Evolutionary conservation across 73 alveolate genomes (phyloP).

Genomic region (Uronychia setigera): DNA sequence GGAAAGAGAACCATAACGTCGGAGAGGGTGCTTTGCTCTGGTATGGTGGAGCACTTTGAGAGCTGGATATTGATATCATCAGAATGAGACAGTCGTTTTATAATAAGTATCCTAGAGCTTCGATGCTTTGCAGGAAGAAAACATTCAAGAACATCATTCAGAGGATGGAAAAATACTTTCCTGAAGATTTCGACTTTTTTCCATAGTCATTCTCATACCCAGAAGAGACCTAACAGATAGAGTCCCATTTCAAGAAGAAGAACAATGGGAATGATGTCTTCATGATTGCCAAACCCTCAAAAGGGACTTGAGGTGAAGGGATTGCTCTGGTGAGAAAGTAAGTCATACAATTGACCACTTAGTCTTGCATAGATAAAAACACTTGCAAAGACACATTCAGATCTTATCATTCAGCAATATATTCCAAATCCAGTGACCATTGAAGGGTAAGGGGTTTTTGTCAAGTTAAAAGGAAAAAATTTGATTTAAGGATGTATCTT

Average conservation of each 20-base stretch:
- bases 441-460: background rate
- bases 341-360: background rate
- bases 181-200: conserved; percentile 21
- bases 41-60: background rate
- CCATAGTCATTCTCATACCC: conserved; percentile 38
- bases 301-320: conserved; percentile 74
- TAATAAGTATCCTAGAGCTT: background rate
- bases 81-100: background rate
- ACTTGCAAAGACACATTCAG: background rate
- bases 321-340: conserved; percentile 50
- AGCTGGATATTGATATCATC: background rate
- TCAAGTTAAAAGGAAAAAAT: conserved; percentile 60
- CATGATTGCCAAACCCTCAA: conserved; percentile 67
- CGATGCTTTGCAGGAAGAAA: background rate
- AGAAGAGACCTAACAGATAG: conserved; percentile 35
- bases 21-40: background rate
- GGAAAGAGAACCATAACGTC: conserved; percentile 1
- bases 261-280: conserved; percentile 31
- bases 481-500: conserved; percentile 92
- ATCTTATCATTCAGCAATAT: background rate
- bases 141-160: background rate
- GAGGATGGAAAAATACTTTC: background rate
- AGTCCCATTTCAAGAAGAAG: conserved; percentile 53
- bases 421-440: background rate
- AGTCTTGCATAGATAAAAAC: background rate